phyloP scores from a whole-genome alignment of 768 basidiomycete species.

The Rubroboletus pulcherrimus region DNA sequence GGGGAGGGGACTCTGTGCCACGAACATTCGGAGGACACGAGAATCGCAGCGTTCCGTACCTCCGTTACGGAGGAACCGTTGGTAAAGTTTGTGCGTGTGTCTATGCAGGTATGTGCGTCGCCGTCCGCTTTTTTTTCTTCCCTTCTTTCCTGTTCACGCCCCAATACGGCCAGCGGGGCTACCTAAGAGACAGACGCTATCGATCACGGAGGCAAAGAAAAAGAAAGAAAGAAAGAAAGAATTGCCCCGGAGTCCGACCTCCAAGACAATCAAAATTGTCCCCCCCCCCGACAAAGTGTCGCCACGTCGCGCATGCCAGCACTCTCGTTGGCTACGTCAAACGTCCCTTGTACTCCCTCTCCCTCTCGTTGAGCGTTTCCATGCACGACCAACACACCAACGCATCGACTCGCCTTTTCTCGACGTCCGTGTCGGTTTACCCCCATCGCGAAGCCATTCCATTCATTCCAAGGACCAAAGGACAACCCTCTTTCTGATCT shows the following conservation, averaged over 20 bases:
- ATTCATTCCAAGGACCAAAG: neutral
- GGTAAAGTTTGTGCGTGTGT: too few species aligned
- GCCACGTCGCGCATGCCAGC: too few species aligned
- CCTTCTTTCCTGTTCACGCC: neutral
- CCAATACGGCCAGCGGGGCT: neutral
- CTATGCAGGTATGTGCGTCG: too few species aligned
- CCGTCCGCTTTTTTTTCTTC: neutral
- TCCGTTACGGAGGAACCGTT: neutral
- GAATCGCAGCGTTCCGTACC: too few species aligned
- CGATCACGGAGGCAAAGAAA: neutral
- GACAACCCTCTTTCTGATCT: too few species aligned
- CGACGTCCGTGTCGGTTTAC: neutral
- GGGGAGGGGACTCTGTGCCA: too few species aligned
- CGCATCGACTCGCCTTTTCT: too few species aligned
- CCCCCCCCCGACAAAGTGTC: too few species aligned
- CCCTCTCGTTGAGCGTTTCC: neutral
- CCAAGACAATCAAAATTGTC: too few species aligned
- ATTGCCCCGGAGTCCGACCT: too few species aligned
- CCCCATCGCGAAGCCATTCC: neutral
- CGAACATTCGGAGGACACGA: neutral
- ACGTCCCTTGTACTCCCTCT: neutral
- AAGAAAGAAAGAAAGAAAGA: neutral
- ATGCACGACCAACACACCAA: neutral
- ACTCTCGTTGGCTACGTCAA: neutral
- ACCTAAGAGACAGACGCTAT: too few species aligned